Base-by-base conservation (phyloP, 2,329 filamentous ascomycete genomes). In the Lecanicillium sp. region DNA sequence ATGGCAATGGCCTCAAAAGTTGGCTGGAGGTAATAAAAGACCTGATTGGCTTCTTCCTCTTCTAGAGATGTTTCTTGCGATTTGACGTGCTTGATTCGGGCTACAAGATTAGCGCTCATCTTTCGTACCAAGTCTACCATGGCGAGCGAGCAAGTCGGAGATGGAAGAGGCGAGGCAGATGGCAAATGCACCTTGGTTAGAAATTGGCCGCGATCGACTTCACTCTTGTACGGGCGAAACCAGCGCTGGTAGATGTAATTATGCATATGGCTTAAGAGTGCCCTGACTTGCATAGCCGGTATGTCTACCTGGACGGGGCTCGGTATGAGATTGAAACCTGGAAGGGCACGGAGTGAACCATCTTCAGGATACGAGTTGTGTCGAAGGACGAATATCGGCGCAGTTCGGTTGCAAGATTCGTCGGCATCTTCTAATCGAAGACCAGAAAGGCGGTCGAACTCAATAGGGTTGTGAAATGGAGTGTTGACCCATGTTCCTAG, bases 81-180 rank as follows among this genome's bases (percentile, higher is more conserved):
- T 19, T 33, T 33, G 31, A 18, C n/a, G 11, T 33, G 16, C 16
- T 19, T 33, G 15, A 33, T 19, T 13, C 31, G 14, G 8, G 31
- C 31, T 12, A 33, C 20, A 19, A 33, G 30, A 33, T 33, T 33
- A 17, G 30, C 14, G 30, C 31, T 33, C 31, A 33, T 33, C 15
- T 19, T 33, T 18, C 17, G 31, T 12, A 33, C 31, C 31, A 33
- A 33, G 31, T 33, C 31, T 18, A 33, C 31, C 15, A 33, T 33
- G 31, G n/a, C 31, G 16, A 12, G 31, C 14, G 31, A 33, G 31
- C 31, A 33, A 19, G 6, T 16, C 9, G 9, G 9, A 9, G 9
- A n/a, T n/a, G 25, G 25, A 31, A 31, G 29, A 15, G 29, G 18
- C 29, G 11, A 15, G 9, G 29, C 4, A 31, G 5, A 13, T n/a